Base-by-base conservation (phyloP, 148 eudicot genomes). In the Rhododendron griersonianum region DNA sequence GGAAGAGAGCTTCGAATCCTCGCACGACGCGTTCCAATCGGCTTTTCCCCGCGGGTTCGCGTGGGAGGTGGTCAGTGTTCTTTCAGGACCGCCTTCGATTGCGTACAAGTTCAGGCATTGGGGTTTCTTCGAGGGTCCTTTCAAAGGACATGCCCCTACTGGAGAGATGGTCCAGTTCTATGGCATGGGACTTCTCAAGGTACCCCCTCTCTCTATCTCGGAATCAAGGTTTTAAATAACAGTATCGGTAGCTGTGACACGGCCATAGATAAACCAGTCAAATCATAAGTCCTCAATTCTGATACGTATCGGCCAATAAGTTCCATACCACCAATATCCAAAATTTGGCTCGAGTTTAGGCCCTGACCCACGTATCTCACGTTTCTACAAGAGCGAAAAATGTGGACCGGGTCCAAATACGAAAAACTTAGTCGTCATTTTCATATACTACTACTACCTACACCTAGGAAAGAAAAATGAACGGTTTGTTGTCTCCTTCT, bases 61-160 rank as follows among this genome's bases (percentile, higher is more conserved):
- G 2, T 96, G 97, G 98, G 99, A 96, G 85, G 97, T 96, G 61
- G 73, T 91, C 5, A 78, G 90, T 44, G 98, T 95, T 51, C 92
- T 94, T n/a, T 94, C 95, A 2, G 95, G 94, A 11, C 98, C 99
- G 0, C 99, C 99, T 0, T 35, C 25, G 55, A 93, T 95, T 39
- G 86, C 98, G 7, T 95, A 89, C 91, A 96, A 95, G 90, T 96
- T 95, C 88, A 85, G 99, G 90, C 97, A 96, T 63, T 96, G 99
- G 99, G 98, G 98, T 83, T 94, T 67, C 90, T 96, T 96, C 48
- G 99, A 96, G 83, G 98, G 99, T 0, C 97, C 95, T 28, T 96
- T 85, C 88, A 94, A 92, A 87, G 93, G 92, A 23, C 96, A 89
- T 83, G 93, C 94, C 5, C 99, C 99, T 33, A 95, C 98, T 1